A percentile compares a stretch with the other conserved stretches of the same genome.
Evolutionary conservation across 2,329 filamentous ascomycete genomes (phyloP).

Genomic region (Phaeoacremonium minimum): DNA sequence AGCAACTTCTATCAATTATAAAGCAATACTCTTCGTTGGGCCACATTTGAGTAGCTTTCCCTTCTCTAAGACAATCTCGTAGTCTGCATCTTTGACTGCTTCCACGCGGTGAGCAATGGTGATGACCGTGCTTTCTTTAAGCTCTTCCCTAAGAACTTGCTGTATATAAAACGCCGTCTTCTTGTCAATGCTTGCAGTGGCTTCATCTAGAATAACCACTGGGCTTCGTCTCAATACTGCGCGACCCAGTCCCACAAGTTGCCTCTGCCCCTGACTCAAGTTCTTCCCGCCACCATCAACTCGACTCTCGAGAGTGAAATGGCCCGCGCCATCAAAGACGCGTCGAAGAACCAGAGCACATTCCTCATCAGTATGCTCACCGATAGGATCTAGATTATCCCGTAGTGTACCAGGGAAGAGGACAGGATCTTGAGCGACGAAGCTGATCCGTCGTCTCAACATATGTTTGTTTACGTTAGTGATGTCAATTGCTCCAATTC

Average conservation of each 20-base stretch:
- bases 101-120: constrained; percentile 63
- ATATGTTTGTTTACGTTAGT: constrained; percentile 47
- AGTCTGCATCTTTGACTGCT: constrained; percentile 56
- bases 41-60: constrained; percentile 47
- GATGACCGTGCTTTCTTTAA: constrained; percentile 54
- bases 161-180: constrained; percentile 56
- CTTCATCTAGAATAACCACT: constrained; percentile 60
- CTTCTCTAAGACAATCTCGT: constrained; percentile 47
- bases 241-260: constrained; percentile 56
- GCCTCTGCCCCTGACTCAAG: constrained; percentile 58
- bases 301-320: constrained; percentile 41
- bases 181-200: constrained; percentile 59
- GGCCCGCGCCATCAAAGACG: constrained; percentile 44
- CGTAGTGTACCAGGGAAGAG: constrained; percentile 55
- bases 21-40: constrained; percentile 21
- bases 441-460: constrained; percentile 54
- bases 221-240: constrained; percentile 57
- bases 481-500: constrained; percentile 50
- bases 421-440: constrained; percentile 61
- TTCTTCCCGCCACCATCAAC: constrained; percentile 59
- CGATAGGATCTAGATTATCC: constrained; percentile 66
- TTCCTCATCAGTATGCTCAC: constrained; percentile 48
- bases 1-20: no score
- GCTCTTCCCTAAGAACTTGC: constrained; percentile 49
- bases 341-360: constrained; percentile 50